Base-by-base conservation (phyloP, 2,329 filamentous ascomycete genomes). In the Trichophyton equinum region DNA sequence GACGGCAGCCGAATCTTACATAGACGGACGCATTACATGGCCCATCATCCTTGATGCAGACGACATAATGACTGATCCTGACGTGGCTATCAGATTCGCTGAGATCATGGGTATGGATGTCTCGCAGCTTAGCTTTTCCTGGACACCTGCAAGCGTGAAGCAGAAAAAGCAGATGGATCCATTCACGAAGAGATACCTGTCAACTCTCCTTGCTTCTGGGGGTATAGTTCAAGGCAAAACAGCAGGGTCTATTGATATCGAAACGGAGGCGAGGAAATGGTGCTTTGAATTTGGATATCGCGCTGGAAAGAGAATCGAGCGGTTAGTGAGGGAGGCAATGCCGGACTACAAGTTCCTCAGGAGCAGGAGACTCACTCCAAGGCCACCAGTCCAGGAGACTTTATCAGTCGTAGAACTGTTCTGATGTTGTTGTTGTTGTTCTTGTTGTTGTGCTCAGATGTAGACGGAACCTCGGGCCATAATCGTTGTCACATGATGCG, bases 301-400 rank as follows among this genome's bases (percentile, higher is more conserved):
- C 55, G 49, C 62, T 5, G 69, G 65, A 11, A 42, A 36, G n/a
- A 33, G 64, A 13, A 56, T 74, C 42, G 67, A 70, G 60, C 63
- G 65, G 51, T 62, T 64, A 25, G 71, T 73, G 13, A 25, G 62
- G 42, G 67, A 67, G 33, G 69, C 73, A 1, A 74, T 76, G 73
- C 67, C 69, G 20, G 73, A 76, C 59, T 77, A 76, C 65, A 70
- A 74, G 62, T 76, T 71, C 62, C 58, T 77, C 58, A 70, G 67
- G 62, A 69, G 63, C 6, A 61, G 22, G 40, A 60, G 58, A 49
- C 22, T 64, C 40, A 63, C 56, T 6, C 18, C 49, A 2, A 44
- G 40, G 7, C 40, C 40, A n/a, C 6, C 15, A 6, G n/a, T 2
- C 40, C 40, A 44, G 15, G 40, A 44, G n/a, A 13, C 40, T n/a